Conservation (phyloP, 75 land plant species). For the Sequoia sempervirens region DNA sequence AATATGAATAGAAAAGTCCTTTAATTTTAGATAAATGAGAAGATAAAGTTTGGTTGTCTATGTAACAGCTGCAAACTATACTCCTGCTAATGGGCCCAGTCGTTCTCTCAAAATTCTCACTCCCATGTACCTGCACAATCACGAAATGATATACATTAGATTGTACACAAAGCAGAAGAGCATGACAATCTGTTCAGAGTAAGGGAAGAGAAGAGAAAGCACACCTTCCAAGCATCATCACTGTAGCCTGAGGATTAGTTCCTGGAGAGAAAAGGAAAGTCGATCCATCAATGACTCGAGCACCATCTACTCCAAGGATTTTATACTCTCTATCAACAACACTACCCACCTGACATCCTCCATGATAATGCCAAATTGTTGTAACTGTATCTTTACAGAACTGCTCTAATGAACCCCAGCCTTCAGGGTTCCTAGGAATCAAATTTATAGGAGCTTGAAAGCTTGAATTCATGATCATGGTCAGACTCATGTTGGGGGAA, state of each 20-base stretch:
- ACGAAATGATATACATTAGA: not conserved
- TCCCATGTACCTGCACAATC: constrained; percentile 38
- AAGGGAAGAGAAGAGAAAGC: not conserved
- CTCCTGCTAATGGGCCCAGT: not conserved
- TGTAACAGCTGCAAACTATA: not conserved
- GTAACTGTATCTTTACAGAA: constrained; percentile 67
- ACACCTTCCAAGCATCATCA: constrained; percentile 84
- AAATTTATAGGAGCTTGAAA: not conserved
- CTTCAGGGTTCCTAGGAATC: constrained; percentile 32
- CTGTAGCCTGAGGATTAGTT: constrained; percentile 81
- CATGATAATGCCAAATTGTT: constrained; percentile 88
- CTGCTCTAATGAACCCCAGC: constrained; percentile 35
- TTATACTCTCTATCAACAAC: constrained; percentile 57
- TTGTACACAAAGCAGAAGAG: not conserved
- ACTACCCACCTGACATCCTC: constrained; percentile 67
- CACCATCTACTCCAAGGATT: constrained; percentile 46
- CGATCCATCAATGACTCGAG: constrained; percentile 75
- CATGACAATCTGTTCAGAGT: not conserved
- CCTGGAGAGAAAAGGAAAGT: constrained; percentile 58
- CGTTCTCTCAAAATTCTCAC: constrained; percentile 9
- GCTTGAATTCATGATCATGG: not conserved
- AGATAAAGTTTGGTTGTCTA: no score
- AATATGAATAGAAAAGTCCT: no score
- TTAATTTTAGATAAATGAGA: no score
- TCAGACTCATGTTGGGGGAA: not conserved